These are phyloP conservation scores for Dryadomyces quercus-mongolicae DNA, from an alignment of 2,329 filamentous ascomycete species.

Conservation along the genomic window DNA sequence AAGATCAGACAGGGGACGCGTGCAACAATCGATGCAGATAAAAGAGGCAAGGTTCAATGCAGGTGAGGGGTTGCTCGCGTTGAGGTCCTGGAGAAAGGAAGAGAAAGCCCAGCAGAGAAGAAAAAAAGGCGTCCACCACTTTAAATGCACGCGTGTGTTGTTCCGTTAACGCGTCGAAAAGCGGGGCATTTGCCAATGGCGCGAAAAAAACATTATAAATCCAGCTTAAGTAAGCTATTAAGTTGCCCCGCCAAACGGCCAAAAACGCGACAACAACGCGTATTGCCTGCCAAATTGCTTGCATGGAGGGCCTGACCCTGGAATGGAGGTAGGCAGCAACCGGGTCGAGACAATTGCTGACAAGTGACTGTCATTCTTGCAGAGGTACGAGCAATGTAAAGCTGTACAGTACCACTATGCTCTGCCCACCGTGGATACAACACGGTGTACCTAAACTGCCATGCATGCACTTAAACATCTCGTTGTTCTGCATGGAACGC, in stretches of 20 bases:
- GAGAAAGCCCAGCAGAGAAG: not conserved
- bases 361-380: no score
- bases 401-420: no score
- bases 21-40: not conserved
- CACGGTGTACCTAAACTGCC: no score
- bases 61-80: not conserved
- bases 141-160: constrained; percentile 12
- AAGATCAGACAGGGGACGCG: not conserved
- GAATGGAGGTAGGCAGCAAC: no score
- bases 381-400: no score
- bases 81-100: constrained; percentile 1
- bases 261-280: constrained; percentile 7
- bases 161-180: constrained; percentile 10
- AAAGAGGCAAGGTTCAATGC: not conserved
- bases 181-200: constrained; percentile 2
- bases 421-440: no score
- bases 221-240: not conserved
- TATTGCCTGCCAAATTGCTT: not conserved
- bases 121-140: constrained; percentile 10
- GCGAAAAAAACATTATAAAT: constrained; percentile 7
- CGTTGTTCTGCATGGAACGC: no score
- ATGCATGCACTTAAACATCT: no score
- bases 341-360: no score
- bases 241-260: not conserved
- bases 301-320: no score